phyloP scores from a whole-genome alignment of 1,284 basidiomycete species.

The Cerioporus squamosus region DNA sequence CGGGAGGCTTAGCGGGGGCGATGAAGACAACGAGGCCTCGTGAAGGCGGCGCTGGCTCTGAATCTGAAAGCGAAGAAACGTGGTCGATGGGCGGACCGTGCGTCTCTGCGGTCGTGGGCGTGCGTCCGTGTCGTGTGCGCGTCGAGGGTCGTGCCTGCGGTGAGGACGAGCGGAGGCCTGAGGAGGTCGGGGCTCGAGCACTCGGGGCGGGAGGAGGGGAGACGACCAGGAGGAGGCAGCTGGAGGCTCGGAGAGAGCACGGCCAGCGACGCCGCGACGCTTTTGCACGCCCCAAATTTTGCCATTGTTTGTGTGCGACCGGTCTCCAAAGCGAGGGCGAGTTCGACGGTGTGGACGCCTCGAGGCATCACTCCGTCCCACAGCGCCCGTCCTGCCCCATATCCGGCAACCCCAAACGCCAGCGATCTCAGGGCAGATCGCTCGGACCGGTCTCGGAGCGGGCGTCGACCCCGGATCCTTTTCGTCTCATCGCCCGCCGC shows the following conservation, averaged over 20 bases:
- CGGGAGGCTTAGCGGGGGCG: conserved; percentile 10
- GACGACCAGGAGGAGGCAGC: conserved; percentile 16
- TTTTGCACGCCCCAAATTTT: conserved; percentile 22
- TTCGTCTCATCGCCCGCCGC: not conserved
- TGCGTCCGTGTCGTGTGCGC: conserved; percentile 12
- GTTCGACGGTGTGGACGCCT: conserved; percentile 1
- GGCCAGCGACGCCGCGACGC: not conserved
- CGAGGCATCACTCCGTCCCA: conserved; percentile 19
- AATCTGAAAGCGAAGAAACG: conserved; percentile 10
- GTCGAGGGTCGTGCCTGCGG: conserved; percentile 7
- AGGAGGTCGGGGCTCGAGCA: conserved; percentile 14
- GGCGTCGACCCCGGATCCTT: conserved; percentile 7
- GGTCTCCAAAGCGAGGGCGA: conserved; percentile 20
- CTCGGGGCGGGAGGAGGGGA: conserved; percentile 5
- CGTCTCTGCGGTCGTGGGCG: conserved; percentile 1
- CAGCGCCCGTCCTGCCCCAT: conserved; percentile 5
- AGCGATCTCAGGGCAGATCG: conserved; percentile 17
- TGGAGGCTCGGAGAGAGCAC: conserved; percentile 22
- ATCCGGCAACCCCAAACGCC: conserved; percentile 3
- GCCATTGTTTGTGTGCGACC: conserved; percentile 26
- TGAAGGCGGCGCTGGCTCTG: conserved; percentile 21
- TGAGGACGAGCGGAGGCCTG: conserved; percentile 15
- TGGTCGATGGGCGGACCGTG: conserved; percentile 8
- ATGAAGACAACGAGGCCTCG: conserved; percentile 34
- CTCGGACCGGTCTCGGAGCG: conserved; percentile 20